Percentiles rank a stretch among this genome's conserved stretches.
phyloP scores from a whole-genome alignment of 345 rosid species.

The Melastoma malabathricum region DNA sequence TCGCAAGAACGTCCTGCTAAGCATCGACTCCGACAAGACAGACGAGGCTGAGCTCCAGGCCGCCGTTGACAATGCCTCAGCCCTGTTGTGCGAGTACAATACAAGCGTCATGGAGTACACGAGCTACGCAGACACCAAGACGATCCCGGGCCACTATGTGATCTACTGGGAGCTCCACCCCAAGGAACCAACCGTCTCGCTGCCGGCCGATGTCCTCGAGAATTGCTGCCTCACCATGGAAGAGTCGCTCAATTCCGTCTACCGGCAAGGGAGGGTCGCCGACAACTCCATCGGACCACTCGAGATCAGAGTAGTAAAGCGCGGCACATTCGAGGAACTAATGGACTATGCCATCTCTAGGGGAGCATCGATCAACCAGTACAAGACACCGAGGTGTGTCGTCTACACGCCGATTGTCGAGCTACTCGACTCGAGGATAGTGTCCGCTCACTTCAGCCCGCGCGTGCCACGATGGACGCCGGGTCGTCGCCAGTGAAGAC shows the following conservation, averaged over 20 bases:
- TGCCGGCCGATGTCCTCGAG: constrained; percentile 10
- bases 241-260: constrained; percentile 25
- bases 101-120: constrained; percentile 29
- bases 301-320: constrained; percentile 27
- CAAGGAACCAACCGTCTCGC: constrained; percentile 17
- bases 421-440: constrained; percentile 26
- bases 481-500: constrained; percentile 9
- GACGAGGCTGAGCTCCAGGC: constrained; percentile 28
- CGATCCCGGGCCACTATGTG: constrained; percentile 32
- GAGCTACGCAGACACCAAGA: constrained; percentile 24
- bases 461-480: constrained; percentile 21
- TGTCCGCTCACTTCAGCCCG: constrained; percentile 23
- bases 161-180: constrained; percentile 26
- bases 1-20: constrained; percentile 26
- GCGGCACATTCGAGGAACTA: constrained; percentile 29
- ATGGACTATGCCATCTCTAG: constrained; percentile 34
- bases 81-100: constrained; percentile 11
- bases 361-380: constrained; percentile 37
- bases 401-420: constrained; percentile 28
- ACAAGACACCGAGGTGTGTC: constrained; percentile 31
- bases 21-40: constrained; percentile 31
- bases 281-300: constrained; percentile 28
- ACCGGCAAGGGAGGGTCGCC: constrained; percentile 27
- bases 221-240: constrained; percentile 26
- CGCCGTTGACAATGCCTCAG: constrained; percentile 21